Evolutionary conservation across 306 rosid species (phyloP).

Genomic region (Vigna mungo): DNA sequence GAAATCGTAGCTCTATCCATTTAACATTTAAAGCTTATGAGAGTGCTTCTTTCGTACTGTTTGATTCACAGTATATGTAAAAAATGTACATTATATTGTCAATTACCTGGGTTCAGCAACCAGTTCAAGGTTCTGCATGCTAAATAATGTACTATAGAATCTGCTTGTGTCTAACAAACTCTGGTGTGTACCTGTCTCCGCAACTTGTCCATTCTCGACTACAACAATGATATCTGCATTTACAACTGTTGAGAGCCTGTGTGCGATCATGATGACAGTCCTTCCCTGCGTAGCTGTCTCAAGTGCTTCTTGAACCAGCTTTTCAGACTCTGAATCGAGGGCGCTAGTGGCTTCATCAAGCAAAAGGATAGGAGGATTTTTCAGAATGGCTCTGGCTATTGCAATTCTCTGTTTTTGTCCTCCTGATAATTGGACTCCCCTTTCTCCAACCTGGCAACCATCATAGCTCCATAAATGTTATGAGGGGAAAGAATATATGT

Average conservation of each 20-base stretch:
- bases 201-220: slow-evolving; percentile 72
- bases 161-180: slow-evolving; percentile 67
- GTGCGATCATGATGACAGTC: slow-evolving; percentile 84
- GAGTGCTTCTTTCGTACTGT: not conserved
- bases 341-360: slow-evolving; percentile 97
- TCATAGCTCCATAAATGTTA: slow-evolving; percentile 16
- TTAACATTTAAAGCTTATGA: slow-evolving; percentile 46
- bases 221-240: slow-evolving; percentile 88
- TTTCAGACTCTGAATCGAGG: slow-evolving; percentile 86
- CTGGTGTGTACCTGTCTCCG: slow-evolving; percentile 77
- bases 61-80: not conserved
- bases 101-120: slow-evolving; percentile 61
- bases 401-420: slow-evolving; percentile 94
- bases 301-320: slow-evolving; percentile 85
- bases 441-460: slow-evolving; percentile 70
- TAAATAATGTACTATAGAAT: slow-evolving; percentile 68
- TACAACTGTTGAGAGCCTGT: slow-evolving; percentile 79
- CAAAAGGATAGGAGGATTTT: slow-evolving; percentile 80
- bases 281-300: slow-evolving; percentile 80
- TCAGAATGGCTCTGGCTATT: slow-evolving; percentile 88
- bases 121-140: slow-evolving; percentile 73
- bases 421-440: slow-evolving; percentile 90
- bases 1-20: slow-evolving; percentile 55
- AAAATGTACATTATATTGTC: slow-evolving; percentile 16
- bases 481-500: slow-evolving; percentile 22